Evolutionary conservation across 2,329 filamentous ascomycete species (phyloP), one percentile per base, ranked within the genome.

Genomic region (Chaetomium strumarium): DNA sequence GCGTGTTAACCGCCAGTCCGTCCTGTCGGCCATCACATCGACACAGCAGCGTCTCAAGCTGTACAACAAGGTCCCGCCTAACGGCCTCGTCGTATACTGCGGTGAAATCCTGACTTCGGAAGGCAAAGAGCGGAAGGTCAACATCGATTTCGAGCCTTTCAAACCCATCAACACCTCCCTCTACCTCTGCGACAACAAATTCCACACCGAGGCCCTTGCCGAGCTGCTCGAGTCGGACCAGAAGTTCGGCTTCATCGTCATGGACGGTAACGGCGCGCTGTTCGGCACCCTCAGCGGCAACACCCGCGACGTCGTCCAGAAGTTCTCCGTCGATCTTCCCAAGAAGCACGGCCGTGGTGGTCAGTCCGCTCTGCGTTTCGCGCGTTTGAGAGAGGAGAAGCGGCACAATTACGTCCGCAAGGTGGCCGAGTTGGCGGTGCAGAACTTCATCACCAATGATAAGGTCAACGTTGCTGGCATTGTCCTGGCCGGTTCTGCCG

Each of bases 261-360:
- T 99, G 93, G 93, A 99, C 69, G 93, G 93, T 76, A 99, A 99
- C 74, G 95, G 93, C 64, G 89, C 93, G 40, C 84, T 99, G 30
- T 99, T 99, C 63, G 93, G 93, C 65, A 99, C 93, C 1, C 79
- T 99, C 39, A 96, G 90, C 66, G 95, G 93, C 63, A 99, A 99
- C 74, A 99, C 93, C 34, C 85, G 93, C 70, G 95, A 99, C 64
- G 81, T 99, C 46, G 80, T 97, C 48, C 93, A 99, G 77, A 99
- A 99, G 75, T 96, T 99, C 76, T 90, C 88, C 17, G 93, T 99
- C 70, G 95, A 99, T 79, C 79, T 99, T 53, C 93, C 93, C 71
- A 99, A 99, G 85, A 99, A 99, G 81, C 93, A 99, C 83, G 93
- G 93, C 60, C 91, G 93, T 87, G 93, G 93, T 91, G 93, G 93